These are phyloP conservation scores for Curvularia lunata DNA, from an alignment of 2,329 filamentous ascomycete species.

Conservation along the genomic window DNA sequence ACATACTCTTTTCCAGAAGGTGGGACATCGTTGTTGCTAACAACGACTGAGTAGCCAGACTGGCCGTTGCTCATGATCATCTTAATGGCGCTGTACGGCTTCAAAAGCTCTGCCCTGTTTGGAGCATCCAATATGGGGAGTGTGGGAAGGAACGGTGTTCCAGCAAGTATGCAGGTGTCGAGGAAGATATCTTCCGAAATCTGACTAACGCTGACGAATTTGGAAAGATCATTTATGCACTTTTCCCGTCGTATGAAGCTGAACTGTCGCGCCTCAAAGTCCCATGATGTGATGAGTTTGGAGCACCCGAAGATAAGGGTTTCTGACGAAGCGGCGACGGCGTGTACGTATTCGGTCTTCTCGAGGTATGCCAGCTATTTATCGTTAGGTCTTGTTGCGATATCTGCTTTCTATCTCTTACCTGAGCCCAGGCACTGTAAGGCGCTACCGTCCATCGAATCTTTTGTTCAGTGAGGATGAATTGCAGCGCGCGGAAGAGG, in stretches of 20 bases:
- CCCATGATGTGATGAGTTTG: conserved; percentile 71
- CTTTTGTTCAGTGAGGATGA: conserved; percentile 70
- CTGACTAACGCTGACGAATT: conserved; percentile 48
- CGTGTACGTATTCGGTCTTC: conserved; percentile 66
- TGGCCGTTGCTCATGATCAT: conserved; percentile 70
- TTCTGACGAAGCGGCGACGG: conserved; percentile 83
- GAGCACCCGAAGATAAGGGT: conserved; percentile 84
- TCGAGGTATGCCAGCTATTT: conserved; percentile 78
- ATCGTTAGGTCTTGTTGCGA: neutral
- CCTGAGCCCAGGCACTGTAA: conserved; percentile 86
- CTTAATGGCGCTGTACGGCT: conserved; percentile 77
- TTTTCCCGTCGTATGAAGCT: conserved; percentile 68
- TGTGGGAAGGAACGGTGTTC: conserved; percentile 77
- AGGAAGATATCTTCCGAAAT: conserved; percentile 76
- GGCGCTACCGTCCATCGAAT: conserved; percentile 83
- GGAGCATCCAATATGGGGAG: conserved; percentile 76
- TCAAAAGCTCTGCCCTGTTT: conserved; percentile 61
- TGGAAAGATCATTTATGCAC: conserved; percentile 70
- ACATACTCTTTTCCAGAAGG: conserved; percentile 76
- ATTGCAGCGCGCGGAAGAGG: conserved; percentile 78
- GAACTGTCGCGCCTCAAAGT: conserved; percentile 73
- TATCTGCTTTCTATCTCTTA: conserved; percentile 45
- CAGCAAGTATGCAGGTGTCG: conserved; percentile 82
- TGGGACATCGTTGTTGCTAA: conserved; percentile 79
- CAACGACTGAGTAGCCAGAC: conserved; percentile 76